A percentile compares a stretch with the other conserved stretches of the same genome.
Evolutionary conservation across 306 rosid genomes (phyloP).

Genomic region (Calophaca sinica): DNA sequence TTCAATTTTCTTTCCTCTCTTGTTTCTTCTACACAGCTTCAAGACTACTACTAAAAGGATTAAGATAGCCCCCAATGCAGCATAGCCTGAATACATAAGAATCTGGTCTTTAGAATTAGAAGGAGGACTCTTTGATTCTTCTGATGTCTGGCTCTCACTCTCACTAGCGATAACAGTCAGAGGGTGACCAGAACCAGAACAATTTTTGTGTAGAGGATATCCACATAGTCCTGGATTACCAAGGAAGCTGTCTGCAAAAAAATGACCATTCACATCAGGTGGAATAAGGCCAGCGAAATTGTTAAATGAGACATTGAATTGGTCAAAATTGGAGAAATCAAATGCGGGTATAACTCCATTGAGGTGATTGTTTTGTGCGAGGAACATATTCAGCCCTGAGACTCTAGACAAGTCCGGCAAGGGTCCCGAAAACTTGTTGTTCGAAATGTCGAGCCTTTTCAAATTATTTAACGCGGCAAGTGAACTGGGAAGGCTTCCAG

Average conservation of each 20-base stretch:
- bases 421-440: slow-evolving; percentile 60
- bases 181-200: slow-evolving; percentile 37
- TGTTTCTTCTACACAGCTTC: slow-evolving; percentile 56
- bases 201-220: slow-evolving; percentile 57
- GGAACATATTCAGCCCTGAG: slow-evolving; percentile 66
- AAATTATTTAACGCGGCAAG: slow-evolving; percentile 59
- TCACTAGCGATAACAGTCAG: neutral
- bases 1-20: slow-evolving; percentile 53
- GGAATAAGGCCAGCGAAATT: slow-evolving; percentile 63
- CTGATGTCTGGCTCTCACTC: neutral
- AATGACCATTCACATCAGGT: slow-evolving; percentile 48
- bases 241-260: slow-evolving; percentile 58
- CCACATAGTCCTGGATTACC: slow-evolving; percentile 79
- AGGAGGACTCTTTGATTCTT: slow-evolving; percentile 43
- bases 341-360: slow-evolving; percentile 62
- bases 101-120: slow-evolving; percentile 47
- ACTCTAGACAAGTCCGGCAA: slow-evolving; percentile 68
- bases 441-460: slow-evolving; percentile 65
- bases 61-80: slow-evolving; percentile 52
- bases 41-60: slow-evolving; percentile 45
- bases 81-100: slow-evolving; percentile 73
- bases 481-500: slow-evolving; percentile 66
- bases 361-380: slow-evolving; percentile 68
- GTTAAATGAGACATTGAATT: slow-evolving; percentile 70
- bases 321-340: slow-evolving; percentile 61